Evolutionary conservation across 495 filamentous ascomycete genomes (phyloP).

Genomic region (Rusavskia elegans): DNA sequence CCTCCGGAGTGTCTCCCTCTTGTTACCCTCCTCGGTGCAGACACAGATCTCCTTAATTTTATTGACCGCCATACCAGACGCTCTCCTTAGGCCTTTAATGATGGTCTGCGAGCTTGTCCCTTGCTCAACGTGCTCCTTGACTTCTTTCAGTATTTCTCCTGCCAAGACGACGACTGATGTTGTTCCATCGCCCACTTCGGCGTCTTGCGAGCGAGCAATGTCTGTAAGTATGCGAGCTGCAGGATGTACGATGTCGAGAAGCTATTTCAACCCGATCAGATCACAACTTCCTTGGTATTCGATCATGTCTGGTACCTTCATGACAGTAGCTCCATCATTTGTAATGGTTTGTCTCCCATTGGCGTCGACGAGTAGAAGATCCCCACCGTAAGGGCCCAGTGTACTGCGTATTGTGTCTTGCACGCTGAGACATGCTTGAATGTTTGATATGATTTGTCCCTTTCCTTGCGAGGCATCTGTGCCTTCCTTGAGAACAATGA

Average conservation of each 20-base stretch:
- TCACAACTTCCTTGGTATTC: not conserved
- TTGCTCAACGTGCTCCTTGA: constrained; percentile 87
- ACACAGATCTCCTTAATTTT: constrained; percentile 97
- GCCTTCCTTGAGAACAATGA: constrained; percentile 95
- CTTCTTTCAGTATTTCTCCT: constrained; percentile 90
- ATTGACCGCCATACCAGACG: constrained; percentile 85
- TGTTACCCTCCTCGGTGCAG: constrained; percentile 68
- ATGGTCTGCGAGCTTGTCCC: constrained; percentile 95
- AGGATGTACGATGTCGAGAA: constrained; percentile 95
- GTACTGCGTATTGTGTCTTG: constrained; percentile 91
- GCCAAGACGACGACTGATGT: constrained; percentile 93
- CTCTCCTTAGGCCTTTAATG: constrained; percentile 86
- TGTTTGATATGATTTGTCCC: constrained; percentile 94
- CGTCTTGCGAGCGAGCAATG: constrained; percentile 96
- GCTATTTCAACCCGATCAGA: constrained; percentile 27
- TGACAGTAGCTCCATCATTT: constrained; percentile 97
- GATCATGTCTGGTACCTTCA: constrained; percentile 55
- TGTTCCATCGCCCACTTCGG: constrained; percentile 94
- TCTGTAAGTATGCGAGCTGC: constrained; percentile 96
- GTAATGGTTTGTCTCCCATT: constrained; percentile 96
- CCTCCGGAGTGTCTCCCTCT: constrained; percentile 76
- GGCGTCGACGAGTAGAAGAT: constrained; percentile 84
- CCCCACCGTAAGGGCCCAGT: constrained; percentile 92
- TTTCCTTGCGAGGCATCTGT: constrained; percentile 95
- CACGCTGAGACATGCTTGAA: constrained; percentile 96